These are phyloP conservation scores for Rheum nobile DNA, from an alignment of 148 eudicot species.

Conservation along the genomic window DNA sequence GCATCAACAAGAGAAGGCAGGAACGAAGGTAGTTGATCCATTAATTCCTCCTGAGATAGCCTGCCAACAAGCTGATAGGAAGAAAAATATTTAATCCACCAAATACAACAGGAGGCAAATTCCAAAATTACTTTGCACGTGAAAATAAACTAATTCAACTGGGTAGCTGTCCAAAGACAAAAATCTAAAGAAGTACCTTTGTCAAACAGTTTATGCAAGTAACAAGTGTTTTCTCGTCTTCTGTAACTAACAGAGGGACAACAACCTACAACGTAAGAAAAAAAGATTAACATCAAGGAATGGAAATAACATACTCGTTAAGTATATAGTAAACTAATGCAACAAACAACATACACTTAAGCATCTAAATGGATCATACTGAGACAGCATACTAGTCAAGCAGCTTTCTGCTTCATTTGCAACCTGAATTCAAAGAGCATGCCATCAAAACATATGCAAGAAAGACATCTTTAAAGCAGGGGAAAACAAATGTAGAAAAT, in stretches of 20 bases:
- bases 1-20: constrained; percentile 94
- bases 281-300: not conserved
- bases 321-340: not conserved
- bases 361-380: constrained; percentile 74
- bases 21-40: constrained; percentile 75
- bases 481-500: not conserved
- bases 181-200: constrained; percentile 38
- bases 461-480: not conserved
- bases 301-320: not conserved
- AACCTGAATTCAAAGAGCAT: constrained; percentile 27
- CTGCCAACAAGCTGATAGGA: constrained; percentile 74
- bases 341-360: constrained; percentile 53
- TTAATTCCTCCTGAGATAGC: constrained; percentile 79
- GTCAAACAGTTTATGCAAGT: constrained; percentile 82
- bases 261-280: constrained; percentile 52
- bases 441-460: not conserved
- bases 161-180: not conserved
- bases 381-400: constrained; percentile 57
- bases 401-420: constrained; percentile 76
- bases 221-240: constrained; percentile 89
- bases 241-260: constrained; percentile 70
- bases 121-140: not conserved
- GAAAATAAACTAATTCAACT: not conserved
- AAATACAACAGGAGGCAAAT: not conserved
- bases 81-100: not conserved